Conservation (phyloP, 768 basidiomycete species). For the Amanita inopinata region DNA sequence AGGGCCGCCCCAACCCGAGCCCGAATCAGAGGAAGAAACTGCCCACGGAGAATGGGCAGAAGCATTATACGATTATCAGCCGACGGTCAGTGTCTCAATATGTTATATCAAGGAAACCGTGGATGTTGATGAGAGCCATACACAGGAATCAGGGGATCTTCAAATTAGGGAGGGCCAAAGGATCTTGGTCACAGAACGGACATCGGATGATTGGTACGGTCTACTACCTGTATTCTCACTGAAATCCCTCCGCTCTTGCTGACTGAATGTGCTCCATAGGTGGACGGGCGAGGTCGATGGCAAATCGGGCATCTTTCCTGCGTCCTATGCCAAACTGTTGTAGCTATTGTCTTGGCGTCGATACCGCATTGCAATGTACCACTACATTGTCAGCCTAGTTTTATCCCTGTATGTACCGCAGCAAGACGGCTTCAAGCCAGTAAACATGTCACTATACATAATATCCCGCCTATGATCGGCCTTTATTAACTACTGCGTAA, state of each 20-base stretch:
- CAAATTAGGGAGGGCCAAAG: constrained; percentile 44
- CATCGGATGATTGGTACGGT: constrained; percentile 69
- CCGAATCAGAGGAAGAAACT: constrained; percentile 25
- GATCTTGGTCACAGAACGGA: constrained; percentile 54
- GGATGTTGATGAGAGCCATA: too few relatives aligned
- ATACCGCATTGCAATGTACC: too few relatives aligned
- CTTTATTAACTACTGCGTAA: too few relatives aligned
- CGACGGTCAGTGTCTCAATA: constrained; percentile 31
- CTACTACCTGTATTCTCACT: constrained; percentile 6
- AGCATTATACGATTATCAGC: constrained; percentile 65
- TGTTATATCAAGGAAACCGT: background rate
- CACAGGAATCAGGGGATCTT: constrained; percentile 63
- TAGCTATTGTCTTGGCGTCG: constrained; percentile 17
- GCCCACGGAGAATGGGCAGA: constrained; percentile 65
- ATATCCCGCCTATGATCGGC: too few relatives aligned
- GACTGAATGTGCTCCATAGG: constrained; percentile 27
- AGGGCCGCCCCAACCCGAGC: constrained; percentile 20
- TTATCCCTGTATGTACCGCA: too few relatives aligned
- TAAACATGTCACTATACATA: too few relatives aligned
- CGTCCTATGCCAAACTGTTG: constrained; percentile 56
- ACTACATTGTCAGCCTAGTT: too few relatives aligned
- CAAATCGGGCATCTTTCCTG: constrained; percentile 52
- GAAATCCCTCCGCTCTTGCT: constrained; percentile 9
- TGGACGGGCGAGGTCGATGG: constrained; percentile 59
- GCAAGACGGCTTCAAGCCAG: too few relatives aligned